Base-by-base conservation (phyloP, 1,139 yeast genomes). In the Saccharomyces hybrid region DNA sequence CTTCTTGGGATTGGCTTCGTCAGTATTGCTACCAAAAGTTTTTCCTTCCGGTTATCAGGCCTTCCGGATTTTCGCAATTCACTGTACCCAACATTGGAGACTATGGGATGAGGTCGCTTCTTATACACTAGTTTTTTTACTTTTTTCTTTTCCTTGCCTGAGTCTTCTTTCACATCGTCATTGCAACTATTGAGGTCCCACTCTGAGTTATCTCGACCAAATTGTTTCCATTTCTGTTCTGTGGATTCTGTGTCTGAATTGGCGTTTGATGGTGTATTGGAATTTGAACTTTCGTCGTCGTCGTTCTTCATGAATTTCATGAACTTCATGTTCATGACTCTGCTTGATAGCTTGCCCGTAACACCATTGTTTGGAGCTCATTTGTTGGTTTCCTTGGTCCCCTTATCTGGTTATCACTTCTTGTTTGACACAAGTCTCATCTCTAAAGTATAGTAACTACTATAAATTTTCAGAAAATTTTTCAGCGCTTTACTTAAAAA, bases 231-330 rank as follows among this genome's bases (percentile, higher is more conserved):
- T 74, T 29, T 79, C 66, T 60, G 75, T 79, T 52, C 69, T 74
- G 31, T 63, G 64, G 26, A 9, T 47, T 38, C 44, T 12, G 19
- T 24, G 21, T 38, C 44, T 38, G 44, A 38, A 19, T 38, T 38
- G 44, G 11, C 19, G 11, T 11, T 38, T 4, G 47, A 16, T 16
- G 21, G 32, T 6, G 41, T 26, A 4, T 67, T 61, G 34, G 72
- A 76, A 47, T 75, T 76, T 34, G 71, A 72, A 51, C 71, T 68
- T 48, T 70, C 66, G 48, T 68, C 73, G 53, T 70, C 71, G 54
- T 70, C 72, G 51, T 64, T 69, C 48, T 70, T 75, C 3, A 78
- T 79, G 53, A 70, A 72, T 59, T 73, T 71, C 84, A 80, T 81
- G 69, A 81, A 81, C 77, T 73, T 66, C 69, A 65, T 67, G 57